Base-by-base conservation (phyloP, 371 early-diverging fungal genomes). In the Mortierella sp. region DNA sequence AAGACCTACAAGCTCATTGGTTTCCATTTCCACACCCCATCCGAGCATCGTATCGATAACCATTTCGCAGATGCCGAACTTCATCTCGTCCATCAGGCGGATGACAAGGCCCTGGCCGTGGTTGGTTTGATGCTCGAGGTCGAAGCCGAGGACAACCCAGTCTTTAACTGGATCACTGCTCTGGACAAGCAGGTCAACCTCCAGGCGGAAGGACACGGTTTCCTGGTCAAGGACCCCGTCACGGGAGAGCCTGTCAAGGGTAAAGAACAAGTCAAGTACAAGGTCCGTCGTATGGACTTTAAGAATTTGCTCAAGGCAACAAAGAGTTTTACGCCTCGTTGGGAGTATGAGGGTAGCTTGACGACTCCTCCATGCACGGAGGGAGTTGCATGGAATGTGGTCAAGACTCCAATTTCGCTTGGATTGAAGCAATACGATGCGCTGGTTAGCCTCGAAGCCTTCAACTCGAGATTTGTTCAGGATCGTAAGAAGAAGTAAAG, bases 351-450 rank as follows among this genome's bases (percentile, higher is more conserved):
- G 1, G 87, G 87, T 12, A 77, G 79, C 43, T 65, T 87, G 63
- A 87, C 87, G 9, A 83, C 84, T 0, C 87, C 87, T 3, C 86
- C 86, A 14, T 87, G 86, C 69, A 69, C 83, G 16, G 86, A 87
- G 56, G 74, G 81, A 23, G 85, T 84, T 0, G 57, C 62, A 16
- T 86, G 85, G 86, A 69, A 68, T 23, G 82, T 86, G 4, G 71
- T 79, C 67, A 56, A 67, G 53, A 64, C 61, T 7, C 26, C 82
- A 12, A 37, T 81, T 16, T 18, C 68, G 5, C n/a, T 86, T 21
- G 67, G 81, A 0, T 12, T 75, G 16, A 14, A 66, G 28, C 84
- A 84, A 60, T 66, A 56, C 51, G 50, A 66, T 26, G 71, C 72
- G 26, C 28, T 85, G 19, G 72, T 66, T 15, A 61, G 67, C 0